Conservation (phyloP, 345 rosid genomes). For the Brassica incana region DNA sequence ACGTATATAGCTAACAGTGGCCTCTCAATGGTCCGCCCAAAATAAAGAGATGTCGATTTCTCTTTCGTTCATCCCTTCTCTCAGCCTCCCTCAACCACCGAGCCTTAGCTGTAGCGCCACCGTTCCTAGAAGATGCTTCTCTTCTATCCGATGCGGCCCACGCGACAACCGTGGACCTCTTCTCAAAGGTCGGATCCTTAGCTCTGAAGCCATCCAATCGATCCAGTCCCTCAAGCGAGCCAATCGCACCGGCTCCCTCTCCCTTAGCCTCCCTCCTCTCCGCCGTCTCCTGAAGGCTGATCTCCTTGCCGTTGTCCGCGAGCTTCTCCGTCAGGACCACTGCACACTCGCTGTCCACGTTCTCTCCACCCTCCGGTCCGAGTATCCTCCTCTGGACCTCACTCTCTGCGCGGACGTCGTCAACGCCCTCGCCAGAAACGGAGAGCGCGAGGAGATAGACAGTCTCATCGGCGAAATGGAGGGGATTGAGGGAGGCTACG, state of each 20-base stretch:
- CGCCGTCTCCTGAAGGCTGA: constrained; percentile 76
- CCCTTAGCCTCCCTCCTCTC: constrained; percentile 53
- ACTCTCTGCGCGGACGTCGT: constrained; percentile 62
- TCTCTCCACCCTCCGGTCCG: constrained; percentile 61
- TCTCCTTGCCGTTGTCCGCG: constrained; percentile 62
- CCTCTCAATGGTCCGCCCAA: background rate
- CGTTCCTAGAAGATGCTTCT: constrained; percentile 10
- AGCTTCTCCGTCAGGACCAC: constrained; percentile 82
- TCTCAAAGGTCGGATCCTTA: constrained; percentile 74
- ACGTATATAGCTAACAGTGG: background rate
- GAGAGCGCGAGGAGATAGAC: constrained; percentile 55
- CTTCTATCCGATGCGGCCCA: constrained; percentile 59
- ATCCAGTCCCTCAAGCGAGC: constrained; percentile 82
- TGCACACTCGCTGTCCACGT: constrained; percentile 73
- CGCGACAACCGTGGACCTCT: constrained; percentile 85
- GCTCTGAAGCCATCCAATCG: constrained; percentile 92
- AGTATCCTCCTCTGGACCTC: constrained; percentile 58
- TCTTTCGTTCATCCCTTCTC: constrained; percentile 6
- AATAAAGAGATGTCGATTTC: constrained; percentile 27
- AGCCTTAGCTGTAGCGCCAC: constrained; percentile 13
- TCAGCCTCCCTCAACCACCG: constrained; percentile 34
- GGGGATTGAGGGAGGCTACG: constrained; percentile 40
- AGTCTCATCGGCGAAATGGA: constrained; percentile 54
- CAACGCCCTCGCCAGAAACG: constrained; percentile 53
- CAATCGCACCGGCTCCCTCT: constrained; percentile 34